A percentile compares a stretch with the other conserved stretches of the same genome.
These are phyloP conservation scores for Rhodotorula kratochvilovae DNA, from an alignment of 768 basidiomycete species.

Conservation along the genomic window DNA sequence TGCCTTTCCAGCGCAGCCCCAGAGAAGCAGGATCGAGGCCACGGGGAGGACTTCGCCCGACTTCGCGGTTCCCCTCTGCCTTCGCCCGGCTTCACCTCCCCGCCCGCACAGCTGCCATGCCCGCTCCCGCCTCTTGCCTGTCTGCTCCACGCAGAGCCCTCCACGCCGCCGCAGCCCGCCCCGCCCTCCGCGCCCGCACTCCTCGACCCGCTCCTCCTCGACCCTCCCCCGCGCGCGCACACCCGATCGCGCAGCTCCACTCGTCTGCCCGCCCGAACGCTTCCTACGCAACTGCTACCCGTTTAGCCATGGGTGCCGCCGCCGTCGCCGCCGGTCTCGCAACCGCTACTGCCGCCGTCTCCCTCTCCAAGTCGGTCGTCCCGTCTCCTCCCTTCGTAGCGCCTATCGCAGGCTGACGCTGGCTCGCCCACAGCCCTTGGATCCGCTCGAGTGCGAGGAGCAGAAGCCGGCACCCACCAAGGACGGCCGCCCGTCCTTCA, in stretches of 20 bases:
- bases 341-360: constrained; percentile 5
- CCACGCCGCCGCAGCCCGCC: not conserved
- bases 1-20: too few species aligned
- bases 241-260: not conserved
- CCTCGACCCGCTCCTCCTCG: not conserved
- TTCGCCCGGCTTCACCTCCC: too few species aligned
- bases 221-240: not conserved
- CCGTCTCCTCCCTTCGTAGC: too few species aligned
- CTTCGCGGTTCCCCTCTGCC: too few species aligned
- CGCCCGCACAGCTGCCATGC: too few species aligned
- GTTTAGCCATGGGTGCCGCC: not conserved
- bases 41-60: too few species aligned
- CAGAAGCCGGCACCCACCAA: not conserved
- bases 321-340: constrained; percentile 13
- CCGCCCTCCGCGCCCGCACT: not conserved
- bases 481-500: constrained; percentile 16
- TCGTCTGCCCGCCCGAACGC: not conserved
- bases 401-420: not conserved
- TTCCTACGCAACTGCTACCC: not conserved
- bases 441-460: constrained; percentile 8
- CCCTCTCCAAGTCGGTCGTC: constrained; percentile 5
- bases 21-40: too few species aligned
- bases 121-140: too few species aligned
- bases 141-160: not conserved
- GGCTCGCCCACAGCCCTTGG: not conserved